These are phyloP conservation scores for Acacia acuminata DNA, from an alignment of 306 rosid species.

Conservation along the genomic window DNA sequence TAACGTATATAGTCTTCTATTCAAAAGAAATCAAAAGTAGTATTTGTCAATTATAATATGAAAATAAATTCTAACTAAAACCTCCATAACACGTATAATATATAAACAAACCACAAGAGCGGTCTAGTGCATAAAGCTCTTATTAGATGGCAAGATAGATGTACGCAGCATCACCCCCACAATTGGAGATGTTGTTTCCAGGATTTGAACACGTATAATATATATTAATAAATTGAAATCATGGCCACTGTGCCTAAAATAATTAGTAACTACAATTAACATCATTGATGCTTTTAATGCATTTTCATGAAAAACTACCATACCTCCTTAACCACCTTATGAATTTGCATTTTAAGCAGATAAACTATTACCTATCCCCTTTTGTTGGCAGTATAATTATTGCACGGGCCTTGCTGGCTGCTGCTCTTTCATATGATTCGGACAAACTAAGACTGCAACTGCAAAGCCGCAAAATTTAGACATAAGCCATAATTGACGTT, in stretches of 20 bases:
- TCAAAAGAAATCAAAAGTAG: not conserved
- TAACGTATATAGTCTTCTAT: not conserved
- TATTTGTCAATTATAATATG: not conserved
- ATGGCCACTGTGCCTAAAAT: not conserved
- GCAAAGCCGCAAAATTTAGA: conserved; percentile 47
- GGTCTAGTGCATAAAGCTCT: too few species aligned
- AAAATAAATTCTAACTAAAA: not conserved
- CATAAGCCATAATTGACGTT: conserved; percentile 19
- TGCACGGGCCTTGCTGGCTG: conserved; percentile 72
- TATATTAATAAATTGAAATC: conserved; percentile 13
- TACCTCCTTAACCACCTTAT: conserved; percentile 1
- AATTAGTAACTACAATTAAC: conserved; percentile 8
- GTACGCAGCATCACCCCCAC: too few species aligned
- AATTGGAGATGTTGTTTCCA: too few species aligned
- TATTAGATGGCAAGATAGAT: too few species aligned
- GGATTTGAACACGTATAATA: not conserved
- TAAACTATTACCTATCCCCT: conserved; percentile 76
- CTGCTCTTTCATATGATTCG: conserved; percentile 13
- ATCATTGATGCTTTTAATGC: not conserved
- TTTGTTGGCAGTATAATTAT: conserved; percentile 89
- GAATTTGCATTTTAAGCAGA: conserved; percentile 21
- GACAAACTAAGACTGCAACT: conserved; percentile 52
- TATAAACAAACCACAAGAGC: not conserved
- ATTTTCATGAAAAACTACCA: not conserved
- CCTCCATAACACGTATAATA: not conserved